A percentile compares a stretch with the other conserved stretches of the same genome.
Evolutionary conservation across 2,329 filamentous ascomycete species (phyloP).

Genomic region (Fusarium foetens): DNA sequence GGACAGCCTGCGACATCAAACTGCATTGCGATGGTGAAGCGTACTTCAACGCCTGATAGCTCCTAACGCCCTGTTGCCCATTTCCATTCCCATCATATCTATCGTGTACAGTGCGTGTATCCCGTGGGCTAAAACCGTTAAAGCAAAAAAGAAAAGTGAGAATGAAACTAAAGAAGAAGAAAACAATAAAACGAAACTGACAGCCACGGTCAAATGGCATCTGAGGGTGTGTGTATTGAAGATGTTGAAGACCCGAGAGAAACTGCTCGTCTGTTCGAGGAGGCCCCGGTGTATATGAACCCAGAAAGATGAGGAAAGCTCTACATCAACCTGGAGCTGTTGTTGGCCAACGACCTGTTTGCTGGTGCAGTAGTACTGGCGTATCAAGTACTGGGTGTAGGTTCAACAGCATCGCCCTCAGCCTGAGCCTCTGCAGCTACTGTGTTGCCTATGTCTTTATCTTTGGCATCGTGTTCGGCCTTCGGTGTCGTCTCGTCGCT

Average conservation of each 20-base stretch:
- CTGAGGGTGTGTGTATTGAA: neutral
- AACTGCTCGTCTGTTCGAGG: neutral
- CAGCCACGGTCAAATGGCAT: neutral
- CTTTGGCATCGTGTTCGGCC: slow-evolving; percentile 31
- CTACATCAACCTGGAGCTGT: neutral
- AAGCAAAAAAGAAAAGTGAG: neutral
- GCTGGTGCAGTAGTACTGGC: neutral
- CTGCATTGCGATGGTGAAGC: neutral
- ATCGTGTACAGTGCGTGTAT: slow-evolving; percentile 34
- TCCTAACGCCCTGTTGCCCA: slow-evolving; percentile 33
- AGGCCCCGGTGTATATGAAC: neutral
- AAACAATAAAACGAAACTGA: neutral
- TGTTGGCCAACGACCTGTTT: neutral
- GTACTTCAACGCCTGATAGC: slow-evolving; percentile 9
- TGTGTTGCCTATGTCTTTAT: slow-evolving; percentile 32
- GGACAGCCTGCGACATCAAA: neutral
- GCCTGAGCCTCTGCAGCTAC: neutral
- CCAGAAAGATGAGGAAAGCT: neutral
- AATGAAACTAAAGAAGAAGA: neutral
- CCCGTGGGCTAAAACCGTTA: slow-evolving; percentile 13
- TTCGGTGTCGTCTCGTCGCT: slow-evolving; percentile 45
- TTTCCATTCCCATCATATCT: slow-evolving; percentile 24
- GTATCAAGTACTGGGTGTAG: neutral
- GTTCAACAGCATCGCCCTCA: neutral
- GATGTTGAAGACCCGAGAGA: neutral